Evolutionary conservation across 768 basidiomycete genomes (phyloP).

Genomic region (Strobilomyces confusus): DNA sequence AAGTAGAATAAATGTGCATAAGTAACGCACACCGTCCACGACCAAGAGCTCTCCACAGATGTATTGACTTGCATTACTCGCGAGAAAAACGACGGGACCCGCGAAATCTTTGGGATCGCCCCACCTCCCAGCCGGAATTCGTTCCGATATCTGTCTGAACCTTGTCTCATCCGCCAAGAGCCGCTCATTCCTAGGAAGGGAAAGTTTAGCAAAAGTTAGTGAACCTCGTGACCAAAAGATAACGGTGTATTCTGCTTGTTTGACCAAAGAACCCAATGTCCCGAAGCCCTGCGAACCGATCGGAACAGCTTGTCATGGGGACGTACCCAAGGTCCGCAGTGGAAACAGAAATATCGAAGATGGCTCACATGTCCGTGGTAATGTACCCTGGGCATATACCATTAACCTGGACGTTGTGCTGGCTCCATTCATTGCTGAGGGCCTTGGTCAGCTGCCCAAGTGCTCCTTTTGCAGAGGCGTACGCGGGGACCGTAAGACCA

Average conservation of each 20-base stretch:
- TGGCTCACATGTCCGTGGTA: conserved; percentile 75
- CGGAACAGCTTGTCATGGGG: conserved; percentile 7
- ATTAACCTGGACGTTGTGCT: conserved; percentile 84
- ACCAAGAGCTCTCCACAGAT: conserved; percentile 65
- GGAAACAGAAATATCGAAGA: conserved; percentile 16
- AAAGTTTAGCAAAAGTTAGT: conserved; percentile 10
- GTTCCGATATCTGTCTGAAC: conserved; percentile 62
- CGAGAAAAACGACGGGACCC: conserved; percentile 63
- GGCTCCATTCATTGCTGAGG: conserved; percentile 90
- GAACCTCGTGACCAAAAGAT: conserved; percentile 5
- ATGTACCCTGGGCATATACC: conserved; percentile 87
- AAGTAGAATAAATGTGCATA: neutral
- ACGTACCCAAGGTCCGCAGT: neutral
- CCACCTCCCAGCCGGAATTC: conserved; percentile 69
- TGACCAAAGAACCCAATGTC: conserved; percentile 10
- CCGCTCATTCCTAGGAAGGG: conserved; percentile 53
- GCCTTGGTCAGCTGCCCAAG: conserved; percentile 84
- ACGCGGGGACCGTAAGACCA: conserved; percentile 78
- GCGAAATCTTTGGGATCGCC: conserved; percentile 64
- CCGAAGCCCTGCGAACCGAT: neutral
- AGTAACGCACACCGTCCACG: conserved; percentile 61
- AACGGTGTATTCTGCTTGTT: neutral
- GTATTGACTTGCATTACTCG: conserved; percentile 60
- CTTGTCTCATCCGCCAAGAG: conserved; percentile 59
- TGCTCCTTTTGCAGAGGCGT: conserved; percentile 88